Conservation (phyloP, 768 basidiomycete genomes). For the Boletus sp. region DNA sequence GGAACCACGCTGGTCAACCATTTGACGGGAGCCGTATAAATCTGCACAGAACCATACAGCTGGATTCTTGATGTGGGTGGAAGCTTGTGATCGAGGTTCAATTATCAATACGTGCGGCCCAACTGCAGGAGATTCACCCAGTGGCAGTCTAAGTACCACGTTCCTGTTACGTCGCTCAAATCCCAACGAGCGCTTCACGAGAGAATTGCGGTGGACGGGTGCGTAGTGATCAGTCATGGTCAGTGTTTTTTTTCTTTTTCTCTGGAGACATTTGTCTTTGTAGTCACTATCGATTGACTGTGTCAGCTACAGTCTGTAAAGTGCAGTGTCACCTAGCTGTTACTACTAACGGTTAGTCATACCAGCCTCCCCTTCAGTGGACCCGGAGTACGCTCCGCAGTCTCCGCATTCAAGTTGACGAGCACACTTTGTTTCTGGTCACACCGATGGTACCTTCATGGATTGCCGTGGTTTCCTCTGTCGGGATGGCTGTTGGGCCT, state of each 20-base stretch:
- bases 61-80: constrained; percentile 13
- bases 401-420: neutral
- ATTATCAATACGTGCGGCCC: constrained; percentile 8
- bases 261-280: too few relatives aligned
- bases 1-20: constrained; percentile 4
- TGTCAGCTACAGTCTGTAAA: neutral
- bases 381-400: constrained; percentile 1
- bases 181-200: constrained; percentile 2
- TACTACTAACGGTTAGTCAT: constrained; percentile 10
- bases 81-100: constrained; percentile 17
- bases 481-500: constrained; percentile 84
- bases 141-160: neutral
- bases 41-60: neutral
- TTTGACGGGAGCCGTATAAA: constrained; percentile 6
- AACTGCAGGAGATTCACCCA: neutral
- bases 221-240: too few relatives aligned
- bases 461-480: constrained; percentile 66
- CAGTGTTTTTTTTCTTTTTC: neutral
- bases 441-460: constrained; percentile 48
- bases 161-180: constrained; percentile 5
- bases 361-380: neutral
- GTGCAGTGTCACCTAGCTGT: constrained; percentile 5
- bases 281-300: too few relatives aligned
- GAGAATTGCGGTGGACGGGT: neutral
- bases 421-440: too few relatives aligned